Percentiles rank a stretch among this genome's conserved stretches.
Evolutionary conservation across 257 asterid species (phyloP).

Genomic region (Phtheirospermum japonicum): DNA sequence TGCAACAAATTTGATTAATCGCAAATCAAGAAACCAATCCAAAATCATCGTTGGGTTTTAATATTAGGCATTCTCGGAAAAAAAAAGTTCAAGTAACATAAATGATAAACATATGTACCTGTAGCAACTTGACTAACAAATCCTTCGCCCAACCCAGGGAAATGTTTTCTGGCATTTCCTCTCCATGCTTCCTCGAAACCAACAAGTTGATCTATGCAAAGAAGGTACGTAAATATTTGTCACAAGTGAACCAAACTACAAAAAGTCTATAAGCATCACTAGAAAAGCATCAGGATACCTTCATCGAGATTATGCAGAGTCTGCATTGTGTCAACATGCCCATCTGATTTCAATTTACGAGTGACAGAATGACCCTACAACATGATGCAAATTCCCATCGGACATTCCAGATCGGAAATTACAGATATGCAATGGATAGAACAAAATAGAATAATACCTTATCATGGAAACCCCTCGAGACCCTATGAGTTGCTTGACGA

Average conservation of each 20-base stretch:
- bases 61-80: neutral
- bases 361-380: constrained; percentile 82
- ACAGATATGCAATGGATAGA: neutral
- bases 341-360: constrained; percentile 79
- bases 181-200: constrained; percentile 79
- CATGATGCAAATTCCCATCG: constrained; percentile 17
- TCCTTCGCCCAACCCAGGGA: constrained; percentile 53
- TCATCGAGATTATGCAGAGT: constrained; percentile 78
- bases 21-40: neutral
- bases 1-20: neutral
- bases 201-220: constrained; percentile 58
- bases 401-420: constrained; percentile 19
- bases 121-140: constrained; percentile 33
- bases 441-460: constrained; percentile 48
- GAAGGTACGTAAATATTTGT: constrained; percentile 11
- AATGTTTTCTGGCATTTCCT: constrained; percentile 60
- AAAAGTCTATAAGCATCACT: neutral
- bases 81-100: neutral
- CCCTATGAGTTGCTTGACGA: constrained; percentile 75
- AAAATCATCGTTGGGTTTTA: constrained; percentile 1
- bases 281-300: constrained; percentile 38
- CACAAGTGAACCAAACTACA: neutral
- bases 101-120: constrained; percentile 34
- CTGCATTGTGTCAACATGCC: constrained; percentile 81
- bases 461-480: constrained; percentile 66